Evolutionary conservation across 2,329 filamentous ascomycete species (phyloP), one percentile per base, ranked within the genome.

Genomic region (Diaporthe caulivora): DNA sequence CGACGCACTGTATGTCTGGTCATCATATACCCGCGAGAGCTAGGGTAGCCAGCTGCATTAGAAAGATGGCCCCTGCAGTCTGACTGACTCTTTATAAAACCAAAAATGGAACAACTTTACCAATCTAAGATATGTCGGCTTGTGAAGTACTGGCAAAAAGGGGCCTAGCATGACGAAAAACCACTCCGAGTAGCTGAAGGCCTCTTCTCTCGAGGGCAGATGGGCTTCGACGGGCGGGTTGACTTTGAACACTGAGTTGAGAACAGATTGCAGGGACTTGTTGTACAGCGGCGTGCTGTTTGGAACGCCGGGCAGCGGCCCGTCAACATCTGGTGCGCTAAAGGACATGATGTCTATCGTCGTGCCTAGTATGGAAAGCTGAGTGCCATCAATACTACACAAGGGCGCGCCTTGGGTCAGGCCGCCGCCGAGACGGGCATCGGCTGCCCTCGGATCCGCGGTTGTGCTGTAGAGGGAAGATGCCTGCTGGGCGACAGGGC

Each of bases 291-390:
- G 86, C 40, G 83, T 81, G 5, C 82, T 82, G 40, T 79, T 80
- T 29, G 82, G 81, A 24, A 81, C 81, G 26, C 81, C 87, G 77
- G 80, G 83, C 74, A 80, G 83, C 73, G 83, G 90, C 84, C 93
- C 92, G 77, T 93, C 90, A 80, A 90, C 86, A 74, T 94, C 93
- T 1, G 87, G 86, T 1, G 89, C 90, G 60, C 92, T 88, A 78
- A 94, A 95, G 57, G 92, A 90, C 17, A 92, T 91, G 54, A 96
- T 89, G 81, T 97, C 93, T 78, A 97, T 93, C 58, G 93, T 92
- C 77, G 93, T 93, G 44, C 94, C 94, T 54, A 97, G 90, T 70
- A 97, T 90, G 1, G 93, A 92, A n/a, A 97, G 85, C 11, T 90
- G 91, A 0, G 93, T 95, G 60, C 93, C 94, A 78, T 92, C 92